Conservation (phyloP, 768 basidiomycete species). For the Xerocomus brunneocitrinus region DNA sequence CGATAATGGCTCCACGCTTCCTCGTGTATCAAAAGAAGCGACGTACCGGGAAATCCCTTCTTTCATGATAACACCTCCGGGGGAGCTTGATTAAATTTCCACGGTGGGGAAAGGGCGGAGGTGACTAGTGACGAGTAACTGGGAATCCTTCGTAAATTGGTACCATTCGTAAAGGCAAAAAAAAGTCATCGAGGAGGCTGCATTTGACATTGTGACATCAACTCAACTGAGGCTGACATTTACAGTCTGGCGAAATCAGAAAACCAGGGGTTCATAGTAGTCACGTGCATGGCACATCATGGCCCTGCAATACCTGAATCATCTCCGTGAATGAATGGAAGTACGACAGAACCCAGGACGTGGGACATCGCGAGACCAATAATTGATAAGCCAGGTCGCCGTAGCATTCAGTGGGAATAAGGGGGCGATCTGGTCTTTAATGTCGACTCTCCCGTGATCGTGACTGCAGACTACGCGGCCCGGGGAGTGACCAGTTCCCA, state of each 20-base stretch:
- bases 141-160: background rate
- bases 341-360: background rate
- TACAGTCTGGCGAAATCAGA: background rate
- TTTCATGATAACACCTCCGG: conserved; percentile 16
- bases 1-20: conserved; percentile 9
- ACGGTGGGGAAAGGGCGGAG: background rate
- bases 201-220: background rate
- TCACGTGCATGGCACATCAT: conserved; percentile 6
- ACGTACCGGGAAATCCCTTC: conserved; percentile 20
- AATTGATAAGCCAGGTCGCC: conserved; percentile 3
- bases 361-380: conserved; percentile 1
- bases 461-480: conserved; percentile 11
- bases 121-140: background rate
- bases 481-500: background rate
- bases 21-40: conserved; percentile 27
- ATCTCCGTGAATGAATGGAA: conserved; percentile 22
- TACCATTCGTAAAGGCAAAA: background rate
- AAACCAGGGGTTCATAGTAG: background rate
- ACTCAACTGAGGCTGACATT: background rate
- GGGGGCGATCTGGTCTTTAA: conserved; percentile 14
- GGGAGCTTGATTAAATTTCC: conserved; percentile 1
- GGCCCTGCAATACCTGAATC: conserved; percentile 7
- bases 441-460: conserved; percentile 11
- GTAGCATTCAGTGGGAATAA: conserved; percentile 18
- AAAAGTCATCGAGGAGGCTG: background rate